phyloP scores from a whole-genome alignment of 257 asterid genomes.

The Linderniella brevidens region DNA sequence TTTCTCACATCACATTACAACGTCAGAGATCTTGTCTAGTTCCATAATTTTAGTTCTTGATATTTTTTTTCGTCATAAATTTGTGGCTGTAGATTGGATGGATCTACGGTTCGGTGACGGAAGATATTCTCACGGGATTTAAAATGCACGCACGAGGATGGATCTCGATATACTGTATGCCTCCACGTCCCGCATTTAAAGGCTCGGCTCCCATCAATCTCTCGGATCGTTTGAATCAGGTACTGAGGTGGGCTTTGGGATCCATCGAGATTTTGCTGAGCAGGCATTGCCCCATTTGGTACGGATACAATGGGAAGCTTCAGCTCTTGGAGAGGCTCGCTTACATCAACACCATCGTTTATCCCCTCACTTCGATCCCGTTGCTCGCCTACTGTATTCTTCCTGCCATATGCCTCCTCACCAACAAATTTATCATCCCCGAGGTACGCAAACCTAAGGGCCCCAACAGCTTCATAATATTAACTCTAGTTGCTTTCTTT shows the following conservation, averaged over 20 bases:
- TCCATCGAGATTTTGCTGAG: conserved; percentile 40
- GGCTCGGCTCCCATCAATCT: conserved; percentile 49
- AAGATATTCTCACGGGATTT: conserved; percentile 42
- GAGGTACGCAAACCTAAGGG: conserved; percentile 16
- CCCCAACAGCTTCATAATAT: too few relatives aligned
- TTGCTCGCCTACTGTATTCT: conserved; percentile 36
- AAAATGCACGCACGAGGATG: conserved; percentile 52
- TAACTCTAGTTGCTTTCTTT: too few relatives aligned
- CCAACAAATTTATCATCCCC: conserved; percentile 39
- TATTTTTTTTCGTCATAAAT: too few relatives aligned
- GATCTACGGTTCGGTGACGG: conserved; percentile 42
- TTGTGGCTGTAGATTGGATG: conserved; percentile 38
- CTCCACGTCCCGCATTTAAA: conserved; percentile 41
- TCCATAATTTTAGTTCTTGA: too few relatives aligned
- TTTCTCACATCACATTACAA: not conserved
- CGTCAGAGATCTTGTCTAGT: not conserved
- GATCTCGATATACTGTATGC: conserved; percentile 44
- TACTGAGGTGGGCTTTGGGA: conserved; percentile 42
- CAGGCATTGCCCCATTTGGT: conserved; percentile 48
- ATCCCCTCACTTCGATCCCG: conserved; percentile 41
- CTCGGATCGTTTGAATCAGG: conserved; percentile 44
- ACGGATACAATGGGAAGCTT: conserved; percentile 32
- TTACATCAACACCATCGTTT: conserved; percentile 40
- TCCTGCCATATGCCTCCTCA: conserved; percentile 41
- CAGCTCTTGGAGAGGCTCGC: conserved; percentile 39